Base-by-base conservation (phyloP, 1,284 basidiomycete genomes). In the Uromyces viciae-fabae region DNA sequence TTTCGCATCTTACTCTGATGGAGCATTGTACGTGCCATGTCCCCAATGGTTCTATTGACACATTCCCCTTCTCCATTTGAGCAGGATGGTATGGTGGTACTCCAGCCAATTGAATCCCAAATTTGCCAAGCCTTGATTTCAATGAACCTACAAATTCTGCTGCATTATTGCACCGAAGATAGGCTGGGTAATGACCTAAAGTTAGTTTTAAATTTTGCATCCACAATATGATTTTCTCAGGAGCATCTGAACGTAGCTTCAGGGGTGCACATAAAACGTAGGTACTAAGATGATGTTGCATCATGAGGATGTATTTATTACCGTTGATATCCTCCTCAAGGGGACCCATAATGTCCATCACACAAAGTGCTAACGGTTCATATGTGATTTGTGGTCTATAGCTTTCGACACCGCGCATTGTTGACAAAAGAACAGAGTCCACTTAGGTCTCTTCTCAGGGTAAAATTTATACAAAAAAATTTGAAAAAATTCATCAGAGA, bases 11-110 rank as follows among this genome's bases (percentile, higher is more conserved):
- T 2, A 8, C 28, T 38, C 3, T 4, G 38, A 38, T 58, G 28
- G 2, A 75, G 28, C 73, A 75, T 75, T 15, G 73, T 60, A n/a
- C 73, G 38, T 1, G 52, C 73, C 73, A 75, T 75, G 36, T 75
- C 56, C 3, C 73, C 54, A 1, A 75, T n/a, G 22, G 56, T 75
- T 1, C 73, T 3, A 28, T 75, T 75, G 7, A 75, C 38, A 42
- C 73, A 11, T 28, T 75, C 73, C 4, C 54, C 73, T 9, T 58
- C 56, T 3, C 73, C 73, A 22, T 75, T 75, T 75, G 56, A 2
- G 38, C 36, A 11, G 73, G 73, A 14, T 9, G 22, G 28, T 75
- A 75, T 19, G 73, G 73, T 1, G 52, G 22, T 2, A 40, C 19
- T 15, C 11, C 31, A 3, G 38, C 56, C 15, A 42, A 25, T 8